Evolutionary conservation across 768 basidiomycete genomes (phyloP).

Genomic region (Thelephora ganbajun): DNA sequence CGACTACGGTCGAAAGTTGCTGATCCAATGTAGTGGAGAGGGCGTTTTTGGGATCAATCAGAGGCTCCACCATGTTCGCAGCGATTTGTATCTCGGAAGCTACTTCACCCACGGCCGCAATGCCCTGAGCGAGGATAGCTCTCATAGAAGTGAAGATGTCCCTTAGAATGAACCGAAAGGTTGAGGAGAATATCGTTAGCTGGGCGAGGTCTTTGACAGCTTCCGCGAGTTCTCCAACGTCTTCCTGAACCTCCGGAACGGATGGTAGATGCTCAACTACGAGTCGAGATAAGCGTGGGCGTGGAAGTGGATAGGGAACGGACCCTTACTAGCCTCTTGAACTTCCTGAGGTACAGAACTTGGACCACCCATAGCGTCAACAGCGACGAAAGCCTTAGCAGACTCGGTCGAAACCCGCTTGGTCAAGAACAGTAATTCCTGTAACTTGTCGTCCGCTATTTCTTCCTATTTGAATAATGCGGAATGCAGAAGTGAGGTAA

Average conservation of each 20-base stretch:
- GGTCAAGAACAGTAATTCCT: conserved; percentile 11
- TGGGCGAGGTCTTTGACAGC: conserved; percentile 6
- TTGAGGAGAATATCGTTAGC: conserved; percentile 11
- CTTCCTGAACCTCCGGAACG: conserved; percentile 6
- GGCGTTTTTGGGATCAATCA: not conserved
- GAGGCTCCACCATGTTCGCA: conserved; percentile 9
- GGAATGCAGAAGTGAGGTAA: not conserved
- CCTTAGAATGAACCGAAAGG: conserved; percentile 13
- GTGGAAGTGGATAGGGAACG: not conserved
- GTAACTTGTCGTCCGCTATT: conserved; percentile 12
- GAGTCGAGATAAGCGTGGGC: not conserved
- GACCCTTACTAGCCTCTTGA: not conserved
- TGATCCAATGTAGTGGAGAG: not conserved
- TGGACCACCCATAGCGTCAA: conserved; percentile 2
- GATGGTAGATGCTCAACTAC: conserved; percentile 6
- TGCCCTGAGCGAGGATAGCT: conserved; percentile 12
- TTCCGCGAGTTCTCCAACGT: conserved; percentile 7
- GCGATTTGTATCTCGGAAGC: conserved; percentile 7
- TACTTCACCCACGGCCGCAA: conserved; percentile 6
- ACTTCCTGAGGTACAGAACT: not conserved
- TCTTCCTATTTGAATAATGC: not conserved
- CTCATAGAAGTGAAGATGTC: conserved; percentile 10
- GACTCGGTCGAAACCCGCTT: conserved; percentile 5
- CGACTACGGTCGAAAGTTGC: not conserved
- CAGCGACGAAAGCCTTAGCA: conserved; percentile 9